Percentiles rank a stretch among this genome's conserved stretches.
These are phyloP conservation scores for Cordyceps pruinosa DNA, from an alignment of 2,329 filamentous ascomycete species.

Conservation along the genomic window DNA sequence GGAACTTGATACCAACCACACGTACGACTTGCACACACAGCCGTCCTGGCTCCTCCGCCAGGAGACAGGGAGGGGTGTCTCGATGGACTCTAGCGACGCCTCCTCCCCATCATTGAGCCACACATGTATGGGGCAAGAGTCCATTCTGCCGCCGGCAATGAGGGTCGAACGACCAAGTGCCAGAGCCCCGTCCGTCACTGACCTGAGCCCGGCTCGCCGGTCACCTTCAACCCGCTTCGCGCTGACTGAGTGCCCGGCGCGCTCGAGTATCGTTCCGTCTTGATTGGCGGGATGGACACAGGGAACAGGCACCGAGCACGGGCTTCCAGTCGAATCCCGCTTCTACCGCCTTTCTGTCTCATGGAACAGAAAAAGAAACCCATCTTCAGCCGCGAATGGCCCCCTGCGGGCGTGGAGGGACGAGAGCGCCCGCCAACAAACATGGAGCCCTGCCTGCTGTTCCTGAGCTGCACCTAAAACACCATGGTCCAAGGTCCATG, in stretches of 20 bases:
- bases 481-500: background rate
- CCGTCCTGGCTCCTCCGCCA: no score
- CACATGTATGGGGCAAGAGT: background rate
- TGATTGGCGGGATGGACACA: no score
- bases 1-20: background rate
- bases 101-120: background rate
- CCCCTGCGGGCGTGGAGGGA: background rate
- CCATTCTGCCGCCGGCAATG: conserved; percentile 8
- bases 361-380: background rate
- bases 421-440: conserved; percentile 5
- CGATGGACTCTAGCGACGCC: background rate
- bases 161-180: background rate
- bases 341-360: background rate
- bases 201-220: background rate
- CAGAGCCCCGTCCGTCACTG: background rate
- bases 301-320: background rate
- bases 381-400: background rate
- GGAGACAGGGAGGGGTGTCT: background rate
- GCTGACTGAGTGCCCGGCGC: background rate
- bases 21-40: background rate
- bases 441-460: conserved; percentile 7
- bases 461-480: conserved; percentile 4
- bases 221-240: conserved; percentile 1
- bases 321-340: background rate
- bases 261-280: background rate